phyloP scores from a whole-genome alignment of 345 rosid genomes.

The Pistacia vera region DNA sequence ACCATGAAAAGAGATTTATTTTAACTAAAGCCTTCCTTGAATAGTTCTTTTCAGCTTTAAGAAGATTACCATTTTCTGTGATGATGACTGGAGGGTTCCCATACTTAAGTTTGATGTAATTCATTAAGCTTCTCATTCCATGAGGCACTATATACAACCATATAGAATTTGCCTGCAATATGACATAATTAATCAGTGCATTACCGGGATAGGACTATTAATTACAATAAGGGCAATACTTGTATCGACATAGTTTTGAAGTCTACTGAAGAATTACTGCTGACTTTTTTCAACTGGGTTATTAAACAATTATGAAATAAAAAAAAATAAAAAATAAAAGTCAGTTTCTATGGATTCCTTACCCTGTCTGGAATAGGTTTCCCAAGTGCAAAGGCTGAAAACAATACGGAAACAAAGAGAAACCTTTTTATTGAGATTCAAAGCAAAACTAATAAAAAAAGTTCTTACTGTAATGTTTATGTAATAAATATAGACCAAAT shows the following conservation, averaged over 20 bases:
- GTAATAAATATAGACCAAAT: background rate
- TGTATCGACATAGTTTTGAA: too few species aligned
- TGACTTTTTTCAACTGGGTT: background rate
- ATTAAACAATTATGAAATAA: background rate
- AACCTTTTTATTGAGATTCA: background rate
- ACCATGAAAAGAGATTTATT: constrained; percentile 8
- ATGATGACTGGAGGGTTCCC: constrained; percentile 60
- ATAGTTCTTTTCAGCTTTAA: background rate
- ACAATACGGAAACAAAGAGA: constrained; percentile 7
- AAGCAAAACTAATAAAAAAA: background rate
- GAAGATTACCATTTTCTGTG: constrained; percentile 64
- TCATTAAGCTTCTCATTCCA: constrained; percentile 71
- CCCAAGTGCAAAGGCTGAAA: constrained; percentile 62
- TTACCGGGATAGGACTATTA: background rate
- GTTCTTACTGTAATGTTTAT: background rate
- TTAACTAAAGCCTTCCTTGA: background rate
- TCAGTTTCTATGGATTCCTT: constrained; percentile 11
- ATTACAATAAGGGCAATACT: background rate
- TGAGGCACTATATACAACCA: constrained; percentile 73
- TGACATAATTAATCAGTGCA: background rate
- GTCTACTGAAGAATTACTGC: too few species aligned
- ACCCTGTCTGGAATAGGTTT: constrained; percentile 80
- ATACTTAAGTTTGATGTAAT: constrained; percentile 64
- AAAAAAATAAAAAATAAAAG: background rate
- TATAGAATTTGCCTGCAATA: constrained; percentile 61